These are phyloP conservation scores for Monosporozyma solicola DNA, from an alignment of 805 yeast genomes.

Conservation along the genomic window DNA sequence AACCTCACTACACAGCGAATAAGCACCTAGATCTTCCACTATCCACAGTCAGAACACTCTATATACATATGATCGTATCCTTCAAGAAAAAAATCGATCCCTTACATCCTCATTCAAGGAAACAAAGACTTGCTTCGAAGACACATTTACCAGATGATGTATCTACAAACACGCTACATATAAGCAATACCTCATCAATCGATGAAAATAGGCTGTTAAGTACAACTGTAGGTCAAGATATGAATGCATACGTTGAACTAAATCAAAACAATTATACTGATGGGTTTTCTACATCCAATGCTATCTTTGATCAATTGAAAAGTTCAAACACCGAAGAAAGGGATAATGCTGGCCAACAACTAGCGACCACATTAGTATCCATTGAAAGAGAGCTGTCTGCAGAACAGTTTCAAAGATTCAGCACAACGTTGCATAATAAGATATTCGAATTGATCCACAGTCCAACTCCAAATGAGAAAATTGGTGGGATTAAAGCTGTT, in stretches of 20 bases:
- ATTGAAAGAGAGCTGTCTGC: conserved; percentile 73
- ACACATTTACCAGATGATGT: conserved; percentile 19
- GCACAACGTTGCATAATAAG: conserved; percentile 76
- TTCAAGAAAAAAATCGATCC: conserved; percentile 22
- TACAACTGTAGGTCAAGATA: conserved; percentile 11
- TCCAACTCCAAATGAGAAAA: conserved; percentile 56
- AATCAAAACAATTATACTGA: conserved; percentile 16
- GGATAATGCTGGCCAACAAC: conserved; percentile 53
- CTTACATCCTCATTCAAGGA: conserved; percentile 14
- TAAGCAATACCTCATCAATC: conserved; percentile 5
- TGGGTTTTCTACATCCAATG: conserved; percentile 27
- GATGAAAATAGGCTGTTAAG: conserved; percentile 13
- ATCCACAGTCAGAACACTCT: not conserved
- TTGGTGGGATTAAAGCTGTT: conserved; percentile 89
- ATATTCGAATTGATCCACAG: conserved; percentile 80
- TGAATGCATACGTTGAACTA: conserved; percentile 12
- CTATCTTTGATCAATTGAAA: conserved; percentile 32
- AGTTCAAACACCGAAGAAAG: conserved; percentile 31
- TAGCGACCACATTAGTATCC: conserved; percentile 58
- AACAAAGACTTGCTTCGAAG: conserved; percentile 15
- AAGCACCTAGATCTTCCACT: not conserved
- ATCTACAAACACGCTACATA: conserved; percentile 16
- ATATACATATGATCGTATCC: conserved; percentile 13
- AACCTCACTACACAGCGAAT: not conserved
- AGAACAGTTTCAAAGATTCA: conserved; percentile 73